Conservation (phyloP, 2,329 filamentous ascomycete species). For the Colletotrichum sp. region DNA sequence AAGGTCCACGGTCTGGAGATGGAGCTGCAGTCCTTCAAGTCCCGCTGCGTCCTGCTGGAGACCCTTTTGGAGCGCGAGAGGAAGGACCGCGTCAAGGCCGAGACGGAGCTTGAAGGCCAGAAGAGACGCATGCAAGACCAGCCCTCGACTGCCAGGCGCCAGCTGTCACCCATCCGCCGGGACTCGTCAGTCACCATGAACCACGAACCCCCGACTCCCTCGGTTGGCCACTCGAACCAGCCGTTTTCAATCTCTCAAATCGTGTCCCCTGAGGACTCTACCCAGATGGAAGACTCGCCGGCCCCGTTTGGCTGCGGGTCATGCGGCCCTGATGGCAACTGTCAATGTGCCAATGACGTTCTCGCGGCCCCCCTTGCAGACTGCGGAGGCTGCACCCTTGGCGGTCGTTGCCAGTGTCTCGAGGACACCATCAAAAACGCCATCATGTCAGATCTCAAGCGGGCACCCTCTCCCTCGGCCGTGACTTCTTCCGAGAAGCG, state of each 20-base stretch:
- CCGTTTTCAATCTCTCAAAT: slow-evolving; percentile 63
- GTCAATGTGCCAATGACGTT: slow-evolving; percentile 65
- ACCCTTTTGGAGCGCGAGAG: slow-evolving; percentile 66
- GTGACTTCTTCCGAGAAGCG: slow-evolving; percentile 58
- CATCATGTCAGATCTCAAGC: slow-evolving; percentile 52
- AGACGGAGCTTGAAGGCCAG: slow-evolving; percentile 42
- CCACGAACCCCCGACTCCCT: slow-evolving; percentile 27
- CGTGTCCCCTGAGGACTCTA: slow-evolving; percentile 56
- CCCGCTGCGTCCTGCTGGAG: slow-evolving; percentile 66
- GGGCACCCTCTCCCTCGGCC: slow-evolving; percentile 51
- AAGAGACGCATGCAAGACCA: slow-evolving; percentile 17
- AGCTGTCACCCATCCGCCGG: slow-evolving; percentile 18
- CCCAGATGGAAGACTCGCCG: slow-evolving; percentile 34
- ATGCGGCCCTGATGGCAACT: slow-evolving; percentile 57
- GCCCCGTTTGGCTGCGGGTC: slow-evolving; percentile 57
- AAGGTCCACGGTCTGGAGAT: slow-evolving; percentile 64
- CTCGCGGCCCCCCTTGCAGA: slow-evolving; percentile 59
- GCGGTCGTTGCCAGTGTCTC: slow-evolving; percentile 68
- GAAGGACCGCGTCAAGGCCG: slow-evolving; percentile 48
- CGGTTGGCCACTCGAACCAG: slow-evolving; percentile 38
- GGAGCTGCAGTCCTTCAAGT: slow-evolving; percentile 70
- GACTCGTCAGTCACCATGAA: slow-evolving; percentile 1
- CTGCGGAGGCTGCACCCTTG: slow-evolving; percentile 70
- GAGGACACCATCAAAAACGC: slow-evolving; percentile 61
- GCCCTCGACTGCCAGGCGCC: slow-evolving; percentile 25